Evolutionary conservation across 2,329 filamentous ascomycete species (phyloP), one percentile per base, ranked within the genome.

Genomic region (Dactylellina drechsleri): DNA sequence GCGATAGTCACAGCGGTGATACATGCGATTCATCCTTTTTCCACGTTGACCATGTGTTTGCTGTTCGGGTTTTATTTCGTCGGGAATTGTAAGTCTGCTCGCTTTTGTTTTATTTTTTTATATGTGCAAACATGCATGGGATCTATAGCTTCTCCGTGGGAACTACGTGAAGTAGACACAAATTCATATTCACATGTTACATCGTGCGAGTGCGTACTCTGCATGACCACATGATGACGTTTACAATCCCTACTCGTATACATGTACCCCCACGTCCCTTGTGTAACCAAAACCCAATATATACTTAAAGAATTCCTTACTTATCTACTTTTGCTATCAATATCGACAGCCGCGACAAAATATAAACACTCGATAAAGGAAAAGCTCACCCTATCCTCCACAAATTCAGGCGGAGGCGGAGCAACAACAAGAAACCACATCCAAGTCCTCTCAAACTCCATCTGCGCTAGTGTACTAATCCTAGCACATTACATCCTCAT

Each of bases 11-110:
- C 93, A 2, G 93, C 92, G 2, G 82, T 87, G 53, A 87, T 91
- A 10, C 95, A 99, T 82, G 92, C 93, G 15, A 83, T 93, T n/a
- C 93, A 98, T 82, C 94, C 94, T 2, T 97, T 92, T 90, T 92
- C 91, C 8, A 74, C 70, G 36, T 45, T 74, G 40, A 74, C 43
- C 31, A 52, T 74, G 1, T 58, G 62, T 15, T 41, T 74, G 6
- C 28, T 74, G 2, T 74, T 74, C 36, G 70, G 70, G 8, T 74
- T 74, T 26, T 74, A 74, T 26, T 50, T 74, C 18, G 57, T 36
- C 23, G 70, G 56, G 18, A 74, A 62, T 23, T 67, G 70, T 74
- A 45, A 31, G 70, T 74, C 12, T 49, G n/a, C 2, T n/a, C 36
- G 16, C 40, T 36, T n/a, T 74, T 84, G 93, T n/a, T 93, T 92